Conservation (phyloP, 1,284 basidiomycete genomes). For the Puccinia triticina region DNA sequence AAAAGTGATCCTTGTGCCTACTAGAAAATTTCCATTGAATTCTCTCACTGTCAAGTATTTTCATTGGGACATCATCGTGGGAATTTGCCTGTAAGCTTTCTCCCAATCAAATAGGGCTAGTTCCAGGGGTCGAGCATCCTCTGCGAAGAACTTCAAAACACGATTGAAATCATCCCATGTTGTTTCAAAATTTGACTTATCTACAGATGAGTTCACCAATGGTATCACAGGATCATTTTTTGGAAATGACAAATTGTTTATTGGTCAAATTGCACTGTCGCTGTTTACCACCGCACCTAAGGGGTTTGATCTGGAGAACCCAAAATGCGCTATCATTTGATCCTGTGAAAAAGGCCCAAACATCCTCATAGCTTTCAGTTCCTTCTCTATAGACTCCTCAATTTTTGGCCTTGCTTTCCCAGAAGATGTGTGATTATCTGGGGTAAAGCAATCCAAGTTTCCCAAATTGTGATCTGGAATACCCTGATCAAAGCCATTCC, state of each 20-base stretch:
- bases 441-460: no score
- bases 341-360: constrained; percentile 11
- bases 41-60: no score
- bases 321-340: neutral
- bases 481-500: constrained; percentile 20
- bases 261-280: neutral
- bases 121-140: neutral
- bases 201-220: constrained; percentile 22
- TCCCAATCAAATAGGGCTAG: neutral
- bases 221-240: neutral
- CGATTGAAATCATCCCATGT: constrained; percentile 1
- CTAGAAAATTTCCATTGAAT: no score
- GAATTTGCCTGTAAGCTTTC: no score
- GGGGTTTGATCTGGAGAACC: constrained; percentile 8
- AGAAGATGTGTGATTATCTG: no score
- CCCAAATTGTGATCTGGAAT: neutral
- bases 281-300: no score
- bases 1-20: neutral
- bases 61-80: no score
- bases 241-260: constrained; percentile 18
- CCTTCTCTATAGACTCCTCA: neutral
- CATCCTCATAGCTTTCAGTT: constrained; percentile 9
- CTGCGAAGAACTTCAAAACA: neutral
- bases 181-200: no score
- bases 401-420: neutral